Percentiles rank a stretch among this genome's conserved stretches.
These are phyloP conservation scores for Yamadazyma sp. DNA, from an alignment of 805 yeast species.

Conservation along the genomic window DNA sequence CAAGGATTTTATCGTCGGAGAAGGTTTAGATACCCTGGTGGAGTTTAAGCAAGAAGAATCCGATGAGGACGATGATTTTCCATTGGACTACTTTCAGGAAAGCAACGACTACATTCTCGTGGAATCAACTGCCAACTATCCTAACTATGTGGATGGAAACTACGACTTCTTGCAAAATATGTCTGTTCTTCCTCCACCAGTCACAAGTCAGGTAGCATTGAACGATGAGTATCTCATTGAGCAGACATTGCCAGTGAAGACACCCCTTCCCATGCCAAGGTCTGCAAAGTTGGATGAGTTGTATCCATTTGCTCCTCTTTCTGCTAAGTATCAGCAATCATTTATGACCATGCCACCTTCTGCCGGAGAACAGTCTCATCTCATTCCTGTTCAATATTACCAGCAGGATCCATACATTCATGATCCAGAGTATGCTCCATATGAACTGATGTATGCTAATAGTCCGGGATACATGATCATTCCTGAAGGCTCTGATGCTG, in stretches of 20 bases:
- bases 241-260: conserved; percentile 48
- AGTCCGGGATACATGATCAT: conserved; percentile 20
- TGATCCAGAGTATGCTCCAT: conserved; percentile 21
- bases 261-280: conserved; percentile 22
- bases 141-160: conserved; percentile 18
- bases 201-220: conserved; percentile 29
- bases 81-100: conserved; percentile 56
- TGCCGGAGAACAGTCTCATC: conserved; percentile 2
- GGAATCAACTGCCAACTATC: conserved; percentile 18
- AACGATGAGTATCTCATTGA: conserved; percentile 52
- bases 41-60: conserved; percentile 49
- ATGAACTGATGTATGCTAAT: conserved; percentile 6
- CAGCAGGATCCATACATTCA: conserved; percentile 7
- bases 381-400: conserved; percentile 1
- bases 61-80: conserved; percentile 64
- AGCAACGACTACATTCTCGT: conserved; percentile 28
- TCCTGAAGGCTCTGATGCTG: conserved; percentile 17
- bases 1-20: conserved; percentile 8
- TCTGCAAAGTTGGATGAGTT: conserved; percentile 12
- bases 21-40: conserved; percentile 22
- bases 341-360: conserved; percentile 16
- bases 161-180: conserved; percentile 21
- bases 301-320: conserved; percentile 10
- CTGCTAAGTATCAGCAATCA: conserved; percentile 24
- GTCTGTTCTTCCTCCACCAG: conserved; percentile 18